These are phyloP conservation scores for Rhamnella rubrinervis DNA, from an alignment of 331 rosid species.

Conservation along the genomic window DNA sequence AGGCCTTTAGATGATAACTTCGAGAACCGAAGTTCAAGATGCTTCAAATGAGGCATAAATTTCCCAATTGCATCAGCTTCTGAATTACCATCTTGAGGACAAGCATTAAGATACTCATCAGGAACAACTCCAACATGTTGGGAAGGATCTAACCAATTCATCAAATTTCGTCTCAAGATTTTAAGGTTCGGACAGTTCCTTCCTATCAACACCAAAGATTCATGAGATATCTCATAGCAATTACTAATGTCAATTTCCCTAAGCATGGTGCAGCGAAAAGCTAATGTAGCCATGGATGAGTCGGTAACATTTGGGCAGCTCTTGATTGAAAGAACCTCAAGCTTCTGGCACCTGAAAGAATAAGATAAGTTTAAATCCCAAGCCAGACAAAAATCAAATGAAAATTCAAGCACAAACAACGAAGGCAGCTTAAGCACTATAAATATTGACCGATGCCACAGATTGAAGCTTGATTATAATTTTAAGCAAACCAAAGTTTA, in stretches of 20 bases:
- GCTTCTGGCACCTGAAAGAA: conserved; percentile 67
- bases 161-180: conserved; percentile 61
- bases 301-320: conserved; percentile 76
- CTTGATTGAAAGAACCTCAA: conserved; percentile 76
- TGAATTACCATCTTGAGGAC: conserved; percentile 81
- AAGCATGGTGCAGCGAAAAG: conserved; percentile 58
- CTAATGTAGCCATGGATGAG: conserved; percentile 60
- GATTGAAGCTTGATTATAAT: neutral
- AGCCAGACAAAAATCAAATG: neutral
- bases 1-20: conserved; percentile 67
- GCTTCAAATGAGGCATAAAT: conserved; percentile 68
- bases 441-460: neutral
- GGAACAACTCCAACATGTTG: conserved; percentile 72
- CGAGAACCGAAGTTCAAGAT: conserved; percentile 75
- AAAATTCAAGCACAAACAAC: conserved; percentile 1
- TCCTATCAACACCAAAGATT: conserved; percentile 62
- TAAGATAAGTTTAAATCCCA: conserved; percentile 10
- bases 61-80: conserved; percentile 83
- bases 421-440: conserved; percentile 11
- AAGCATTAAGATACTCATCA: conserved; percentile 54
- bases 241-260: conserved; percentile 82
- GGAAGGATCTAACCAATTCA: conserved; percentile 76
- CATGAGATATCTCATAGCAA: conserved; percentile 71
- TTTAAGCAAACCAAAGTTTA: neutral
- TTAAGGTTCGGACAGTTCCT: conserved; percentile 63